Evolutionary conservation across 768 basidiomycete species (phyloP).

Genomic region (Rhizopogon roseolus): DNA sequence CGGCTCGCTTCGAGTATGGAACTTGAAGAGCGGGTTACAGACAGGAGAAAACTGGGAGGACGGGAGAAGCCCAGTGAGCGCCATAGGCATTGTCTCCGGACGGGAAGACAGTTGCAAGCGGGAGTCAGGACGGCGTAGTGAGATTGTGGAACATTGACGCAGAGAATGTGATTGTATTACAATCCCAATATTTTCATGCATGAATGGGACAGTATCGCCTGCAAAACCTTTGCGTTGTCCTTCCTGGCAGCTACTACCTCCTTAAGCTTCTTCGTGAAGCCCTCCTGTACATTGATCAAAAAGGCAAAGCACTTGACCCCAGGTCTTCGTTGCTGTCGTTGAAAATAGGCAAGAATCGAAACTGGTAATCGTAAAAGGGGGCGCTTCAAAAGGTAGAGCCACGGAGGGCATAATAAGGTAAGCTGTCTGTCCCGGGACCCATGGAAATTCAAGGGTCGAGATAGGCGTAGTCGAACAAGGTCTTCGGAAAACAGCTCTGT

Average conservation of each 20-base stretch:
- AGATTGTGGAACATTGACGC: too few relatives aligned
- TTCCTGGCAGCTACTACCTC: conserved; percentile 26
- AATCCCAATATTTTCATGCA: too few relatives aligned
- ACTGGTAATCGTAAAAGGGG: conserved; percentile 62
- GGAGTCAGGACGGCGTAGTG: too few relatives aligned
- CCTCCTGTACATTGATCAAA: conserved; percentile 52
- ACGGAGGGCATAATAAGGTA: conserved; percentile 48
- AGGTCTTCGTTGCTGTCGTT: not conserved
- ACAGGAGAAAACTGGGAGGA: too few relatives aligned
- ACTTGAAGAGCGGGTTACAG: too few relatives aligned
- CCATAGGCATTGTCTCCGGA: too few relatives aligned
- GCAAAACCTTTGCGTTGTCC: conserved; percentile 37
- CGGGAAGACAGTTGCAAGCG: too few relatives aligned
- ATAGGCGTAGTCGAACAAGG: conserved; percentile 44
- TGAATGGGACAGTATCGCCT: too few relatives aligned
- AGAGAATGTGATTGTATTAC: too few relatives aligned
- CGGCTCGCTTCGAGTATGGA: too few relatives aligned
- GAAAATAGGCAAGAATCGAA: conserved; percentile 23
- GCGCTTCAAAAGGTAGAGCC: conserved; percentile 42
- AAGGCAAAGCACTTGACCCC: conserved; percentile 34
- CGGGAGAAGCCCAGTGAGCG: too few relatives aligned
- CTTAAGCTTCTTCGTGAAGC: conserved; percentile 51
- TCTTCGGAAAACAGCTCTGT: conserved; percentile 40
- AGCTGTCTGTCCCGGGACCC: conserved; percentile 53
- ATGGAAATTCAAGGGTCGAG: conserved; percentile 42